Percentiles rank a stretch among this genome's conserved stretches.
phyloP scores from a whole-genome alignment of 331 rosid genomes.

The Acacia concinna region DNA sequence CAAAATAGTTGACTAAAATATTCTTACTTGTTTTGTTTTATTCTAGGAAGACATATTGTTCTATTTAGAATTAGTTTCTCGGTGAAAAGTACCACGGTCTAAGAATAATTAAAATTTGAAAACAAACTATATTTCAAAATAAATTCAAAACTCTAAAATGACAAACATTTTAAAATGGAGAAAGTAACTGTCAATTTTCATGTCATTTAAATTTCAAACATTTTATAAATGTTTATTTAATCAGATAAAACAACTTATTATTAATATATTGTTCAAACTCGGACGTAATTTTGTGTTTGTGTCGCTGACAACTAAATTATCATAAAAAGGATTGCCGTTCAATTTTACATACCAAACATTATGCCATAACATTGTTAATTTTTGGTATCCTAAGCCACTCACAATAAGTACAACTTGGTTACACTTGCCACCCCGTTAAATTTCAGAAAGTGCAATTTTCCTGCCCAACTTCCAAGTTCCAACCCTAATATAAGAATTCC shows the following conservation, averaged over 20 bases:
- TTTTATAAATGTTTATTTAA: too few relatives aligned
- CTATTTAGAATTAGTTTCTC: background rate
- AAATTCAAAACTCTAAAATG: background rate
- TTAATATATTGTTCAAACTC: too few relatives aligned
- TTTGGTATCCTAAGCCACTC: too few relatives aligned
- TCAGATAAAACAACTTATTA: background rate
- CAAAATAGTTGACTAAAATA: background rate
- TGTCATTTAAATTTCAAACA: too few relatives aligned
- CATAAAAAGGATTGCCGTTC: background rate
- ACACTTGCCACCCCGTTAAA: too few relatives aligned
- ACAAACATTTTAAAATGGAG: background rate
- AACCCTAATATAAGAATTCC: too few relatives aligned
- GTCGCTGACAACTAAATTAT: too few relatives aligned
- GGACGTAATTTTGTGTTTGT: too few relatives aligned
- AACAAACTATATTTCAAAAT: background rate
- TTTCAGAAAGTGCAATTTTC: too few relatives aligned
- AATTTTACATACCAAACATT: background rate
- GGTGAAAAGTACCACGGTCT: background rate
- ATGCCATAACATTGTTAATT: too few relatives aligned
- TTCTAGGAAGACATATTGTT: background rate
- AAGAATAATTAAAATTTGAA: background rate
- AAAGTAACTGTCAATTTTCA: background rate
- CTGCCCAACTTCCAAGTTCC: too few relatives aligned
- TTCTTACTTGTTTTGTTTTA: background rate
- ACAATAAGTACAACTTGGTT: too few relatives aligned